Conservation (phyloP, 2,329 filamentous ascomycete species). For the Hymenoscyphus albidus region DNA sequence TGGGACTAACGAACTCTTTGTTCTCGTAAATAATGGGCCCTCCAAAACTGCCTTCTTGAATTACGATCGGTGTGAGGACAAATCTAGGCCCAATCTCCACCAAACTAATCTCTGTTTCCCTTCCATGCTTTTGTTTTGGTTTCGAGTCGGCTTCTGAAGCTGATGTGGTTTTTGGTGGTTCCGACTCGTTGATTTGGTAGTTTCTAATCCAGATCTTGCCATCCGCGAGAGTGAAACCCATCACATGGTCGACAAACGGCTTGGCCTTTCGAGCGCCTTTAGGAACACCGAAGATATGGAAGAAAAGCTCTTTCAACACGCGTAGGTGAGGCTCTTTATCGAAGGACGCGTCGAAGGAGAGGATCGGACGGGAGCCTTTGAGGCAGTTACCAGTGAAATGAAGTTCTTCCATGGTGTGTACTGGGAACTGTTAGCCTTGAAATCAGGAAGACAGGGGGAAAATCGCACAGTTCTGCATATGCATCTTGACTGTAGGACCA, state of each 20-base stretch:
- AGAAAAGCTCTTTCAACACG: conserved; percentile 84
- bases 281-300: conserved; percentile 88
- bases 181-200: conserved; percentile 87
- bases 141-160: conserved; percentile 42
- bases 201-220: conserved; percentile 95
- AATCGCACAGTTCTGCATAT: conserved; percentile 66
- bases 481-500: conserved; percentile 59
- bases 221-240: conserved; percentile 85
- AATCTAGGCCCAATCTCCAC: conserved; percentile 94
- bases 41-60: conserved; percentile 91
- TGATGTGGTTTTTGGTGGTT: conserved; percentile 47
- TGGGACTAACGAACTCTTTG: conserved; percentile 93
- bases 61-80: conserved; percentile 89
- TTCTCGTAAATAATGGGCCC: conserved; percentile 98
- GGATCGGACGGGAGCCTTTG: conserved; percentile 84
- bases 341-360: conserved; percentile 89
- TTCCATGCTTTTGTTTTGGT: conserved; percentile 47
- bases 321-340: conserved; percentile 74
- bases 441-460: neutral
- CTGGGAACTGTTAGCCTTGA: conserved; percentile 41
- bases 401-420: conserved; percentile 95
- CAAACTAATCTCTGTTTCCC: conserved; percentile 73
- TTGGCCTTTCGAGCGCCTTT: conserved; percentile 85
- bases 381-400: conserved; percentile 96
- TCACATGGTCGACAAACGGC: conserved; percentile 93